Evolutionary conservation across 108 stramenopile genomes (phyloP).

Genomic region (Bacterosira constricta): DNA sequence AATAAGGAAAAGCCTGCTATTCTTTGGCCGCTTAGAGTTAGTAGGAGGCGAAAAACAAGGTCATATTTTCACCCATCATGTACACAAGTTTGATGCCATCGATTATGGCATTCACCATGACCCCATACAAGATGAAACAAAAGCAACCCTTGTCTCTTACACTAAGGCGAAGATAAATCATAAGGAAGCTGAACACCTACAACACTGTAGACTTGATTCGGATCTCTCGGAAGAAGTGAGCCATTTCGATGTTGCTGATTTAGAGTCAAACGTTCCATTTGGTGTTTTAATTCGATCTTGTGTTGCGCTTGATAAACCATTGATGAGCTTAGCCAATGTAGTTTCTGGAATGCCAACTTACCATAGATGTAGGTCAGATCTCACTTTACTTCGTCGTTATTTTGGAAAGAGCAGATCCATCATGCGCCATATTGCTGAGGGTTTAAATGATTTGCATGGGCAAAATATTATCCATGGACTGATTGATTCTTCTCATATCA

Average conservation of each 20-base stretch:
- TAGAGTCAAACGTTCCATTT: slow-evolving; percentile 26
- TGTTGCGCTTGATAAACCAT: slow-evolving; percentile 62
- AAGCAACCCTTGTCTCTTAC: slow-evolving; percentile 73
- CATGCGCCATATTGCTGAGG: slow-evolving; percentile 63
- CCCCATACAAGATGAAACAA: slow-evolving; percentile 41
- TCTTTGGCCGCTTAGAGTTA: slow-evolving; percentile 80
- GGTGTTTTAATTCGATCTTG: slow-evolving; percentile 47
- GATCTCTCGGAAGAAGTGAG: slow-evolving; percentile 63
- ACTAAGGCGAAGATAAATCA: slow-evolving; percentile 39
- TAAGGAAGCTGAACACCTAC: slow-evolving; percentile 35
- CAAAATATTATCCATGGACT: slow-evolving; percentile 74
- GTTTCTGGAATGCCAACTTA: slow-evolving; percentile 68
- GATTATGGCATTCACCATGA: slow-evolving; percentile 60
- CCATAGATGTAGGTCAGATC: slow-evolving; percentile 52
- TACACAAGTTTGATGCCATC: slow-evolving; percentile 69
- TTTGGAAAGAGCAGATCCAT: slow-evolving; percentile 63
- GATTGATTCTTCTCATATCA: slow-evolving; percentile 57
- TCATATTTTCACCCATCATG: slow-evolving; percentile 23
- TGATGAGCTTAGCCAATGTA: slow-evolving; percentile 59
- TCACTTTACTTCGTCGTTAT: slow-evolving; percentile 54
- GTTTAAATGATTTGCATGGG: slow-evolving; percentile 62
- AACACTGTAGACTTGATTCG: slow-evolving; percentile 29
- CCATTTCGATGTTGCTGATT: slow-evolving; percentile 39
- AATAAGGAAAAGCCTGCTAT: slow-evolving; percentile 60
- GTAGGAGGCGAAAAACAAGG: slow-evolving; percentile 37